Evolutionary conservation across 2,329 filamentous ascomycete genomes (phyloP).

Genomic region (Talaromyces islandicus): DNA sequence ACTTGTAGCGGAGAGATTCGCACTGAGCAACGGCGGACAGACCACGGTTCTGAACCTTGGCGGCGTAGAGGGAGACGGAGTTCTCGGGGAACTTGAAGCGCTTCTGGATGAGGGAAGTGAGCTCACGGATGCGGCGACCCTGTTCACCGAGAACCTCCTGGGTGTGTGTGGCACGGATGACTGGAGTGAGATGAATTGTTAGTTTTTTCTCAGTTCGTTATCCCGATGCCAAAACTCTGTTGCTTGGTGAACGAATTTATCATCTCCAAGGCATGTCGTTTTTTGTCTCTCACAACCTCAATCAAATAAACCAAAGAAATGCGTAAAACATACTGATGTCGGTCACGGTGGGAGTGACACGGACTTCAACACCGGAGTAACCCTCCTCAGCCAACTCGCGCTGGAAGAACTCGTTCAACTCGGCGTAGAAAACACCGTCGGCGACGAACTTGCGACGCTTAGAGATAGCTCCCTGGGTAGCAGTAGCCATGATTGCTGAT

Average conservation of each 20-base stretch:
- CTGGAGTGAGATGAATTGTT: conserved; percentile 33
- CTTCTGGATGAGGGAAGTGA: conserved; percentile 99
- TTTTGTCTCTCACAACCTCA: conserved; percentile 9
- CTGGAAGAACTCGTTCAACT: conserved; percentile 99
- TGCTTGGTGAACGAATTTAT: background rate
- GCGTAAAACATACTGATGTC: conserved; percentile 68
- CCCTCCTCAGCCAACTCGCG: conserved; percentile 99
- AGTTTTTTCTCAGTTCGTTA: conserved; percentile 20
- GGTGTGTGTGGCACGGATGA: conserved; percentile 99
- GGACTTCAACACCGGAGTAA: conserved; percentile 99
- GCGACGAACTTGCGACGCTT: conserved; percentile 70
- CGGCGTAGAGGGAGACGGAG: conserved; percentile 98
- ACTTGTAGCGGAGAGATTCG: conserved; percentile 99
- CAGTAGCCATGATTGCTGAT: conserved; percentile 40
- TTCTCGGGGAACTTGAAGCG: conserved; percentile 99
- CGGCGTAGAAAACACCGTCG: conserved; percentile 99
- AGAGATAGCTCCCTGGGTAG: conserved; percentile 47
- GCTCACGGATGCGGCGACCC: conserved; percentile 98
- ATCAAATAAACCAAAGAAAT: conserved; percentile 11
- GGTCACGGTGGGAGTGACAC: conserved; percentile 98
- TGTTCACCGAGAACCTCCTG: conserved; percentile 99
- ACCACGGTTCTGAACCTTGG: conserved; percentile 99
- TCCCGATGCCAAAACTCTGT: conserved; percentile 1
- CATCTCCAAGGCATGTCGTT: conserved; percentile 2
- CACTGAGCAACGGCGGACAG: conserved; percentile 99